Percentiles rank a stretch among this genome's conserved stretches.
phyloP scores from a whole-genome alignment of 2,329 filamentous ascomycete genomes.

The Fusarium liriodendri region DNA sequence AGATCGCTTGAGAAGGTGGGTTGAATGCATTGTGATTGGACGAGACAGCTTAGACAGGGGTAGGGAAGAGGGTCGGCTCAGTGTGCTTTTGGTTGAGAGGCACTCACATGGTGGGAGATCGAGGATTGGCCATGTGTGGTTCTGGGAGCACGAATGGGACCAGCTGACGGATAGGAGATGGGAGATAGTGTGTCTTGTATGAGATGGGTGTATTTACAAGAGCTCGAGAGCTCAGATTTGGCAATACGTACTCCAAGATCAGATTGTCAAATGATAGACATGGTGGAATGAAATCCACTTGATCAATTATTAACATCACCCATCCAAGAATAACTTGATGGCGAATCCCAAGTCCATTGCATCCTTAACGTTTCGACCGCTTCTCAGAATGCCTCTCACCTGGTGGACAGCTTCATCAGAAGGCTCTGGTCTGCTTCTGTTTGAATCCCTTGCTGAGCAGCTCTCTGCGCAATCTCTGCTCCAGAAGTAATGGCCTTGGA shows the following conservation, averaged over 20 bases:
- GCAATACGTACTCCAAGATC: too few species aligned
- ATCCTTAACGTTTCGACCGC: too few species aligned
- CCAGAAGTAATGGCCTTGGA: not conserved
- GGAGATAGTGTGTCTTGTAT: not conserved
- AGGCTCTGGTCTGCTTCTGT: not conserved
- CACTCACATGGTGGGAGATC: not conserved
- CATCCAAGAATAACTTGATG: too few species aligned
- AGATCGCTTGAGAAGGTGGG: not conserved
- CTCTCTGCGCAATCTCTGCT: not conserved
- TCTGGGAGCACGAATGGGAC: not conserved
- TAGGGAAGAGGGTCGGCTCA: not conserved
- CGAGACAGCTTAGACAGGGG: not conserved
- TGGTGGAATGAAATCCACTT: too few species aligned
- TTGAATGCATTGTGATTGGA: not conserved
- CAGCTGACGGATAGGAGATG: not conserved
- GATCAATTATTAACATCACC: too few species aligned
- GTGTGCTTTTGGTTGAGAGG: not conserved
- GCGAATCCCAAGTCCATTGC: too few species aligned
- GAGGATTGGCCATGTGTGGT: not conserved
- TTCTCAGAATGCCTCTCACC: not conserved
- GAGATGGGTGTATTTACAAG: not conserved
- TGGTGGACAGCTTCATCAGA: not conserved
- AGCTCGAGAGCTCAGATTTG: too few species aligned
- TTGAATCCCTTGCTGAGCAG: not conserved
- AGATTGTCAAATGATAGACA: too few species aligned